A percentile compares a stretch with the other conserved stretches of the same genome.
These are phyloP conservation scores for Dictyostelium capitatum DNA, from an alignment of 78 protist genomes.

Conservation along the genomic window DNA sequence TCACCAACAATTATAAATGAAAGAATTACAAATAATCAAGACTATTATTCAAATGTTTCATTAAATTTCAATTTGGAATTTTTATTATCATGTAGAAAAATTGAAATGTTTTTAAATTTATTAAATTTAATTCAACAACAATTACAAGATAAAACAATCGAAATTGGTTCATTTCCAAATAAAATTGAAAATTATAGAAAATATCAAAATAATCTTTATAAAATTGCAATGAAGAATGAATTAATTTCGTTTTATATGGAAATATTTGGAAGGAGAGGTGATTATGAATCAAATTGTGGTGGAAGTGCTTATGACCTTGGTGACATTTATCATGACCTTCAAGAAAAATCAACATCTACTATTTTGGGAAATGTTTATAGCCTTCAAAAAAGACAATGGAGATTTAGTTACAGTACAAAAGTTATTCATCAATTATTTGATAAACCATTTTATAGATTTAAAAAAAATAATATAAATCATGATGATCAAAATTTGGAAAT, in stretches of 20 bases:
- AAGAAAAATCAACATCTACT: background rate
- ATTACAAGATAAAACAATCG: background rate
- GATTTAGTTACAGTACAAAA: background rate
- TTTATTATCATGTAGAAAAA: background rate
- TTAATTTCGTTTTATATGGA: no score
- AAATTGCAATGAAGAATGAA: background rate
- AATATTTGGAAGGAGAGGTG: background rate
- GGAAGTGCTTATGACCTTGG: background rate
- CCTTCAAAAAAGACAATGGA: background rate
- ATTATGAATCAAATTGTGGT: background rate
- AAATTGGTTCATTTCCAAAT: background rate
- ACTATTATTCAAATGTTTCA: background rate
- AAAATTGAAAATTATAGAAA: background rate
- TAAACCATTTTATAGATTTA: background rate
- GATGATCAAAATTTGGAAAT: no score
- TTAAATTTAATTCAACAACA: background rate
- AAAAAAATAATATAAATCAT: no score
- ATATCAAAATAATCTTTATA: background rate
- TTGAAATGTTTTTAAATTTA: background rate
- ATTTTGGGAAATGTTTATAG: background rate
- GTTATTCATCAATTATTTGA: background rate
- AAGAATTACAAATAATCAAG: no score
- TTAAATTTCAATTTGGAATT: background rate
- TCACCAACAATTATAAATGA: no score
- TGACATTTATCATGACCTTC: background rate